Base-by-base conservation (phyloP, 129 eudicot species). In the Helianthus annuus region DNA sequence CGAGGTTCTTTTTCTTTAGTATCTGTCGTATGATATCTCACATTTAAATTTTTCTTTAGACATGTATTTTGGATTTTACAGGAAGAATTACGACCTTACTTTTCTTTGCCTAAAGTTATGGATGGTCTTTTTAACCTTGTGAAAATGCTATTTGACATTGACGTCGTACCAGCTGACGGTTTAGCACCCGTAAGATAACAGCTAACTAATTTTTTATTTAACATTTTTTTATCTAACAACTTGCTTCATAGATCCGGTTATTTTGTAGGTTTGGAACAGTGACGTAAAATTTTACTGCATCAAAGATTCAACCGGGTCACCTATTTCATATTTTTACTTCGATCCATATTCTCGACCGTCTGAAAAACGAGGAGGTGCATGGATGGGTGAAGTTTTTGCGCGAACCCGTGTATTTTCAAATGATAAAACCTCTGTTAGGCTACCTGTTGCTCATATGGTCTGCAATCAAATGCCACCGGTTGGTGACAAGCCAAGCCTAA, bases 391-490 rank as follows among this genome's bases (percentile, higher is more conserved):
- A 81, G 96, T 90, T 71, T 76, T 90, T 72, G 83, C 91, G 72
- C 88, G 99, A 57, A 94, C 96, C 59, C 94, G 91, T 66, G 83
- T 90, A 78, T 73, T 86, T 59, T 88, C 99, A 15, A 80, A 53
- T 40, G 97, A 88, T 60, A 94, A 88, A 72, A 70, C 76, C 80
- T 84, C 89, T 78, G 83, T 79, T 63, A 87, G 98, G 86, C 70
- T 93, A 82, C 98, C 98, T 59, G 85, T 90, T 83, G 98, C 98
- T 46, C 98, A 89, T 78, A 90, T 93, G 90, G 95, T 93, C 75
- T 93, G 97, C 85, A 93, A 93, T 78, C 97, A 93, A 82, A 90
- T 88, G 89, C 98, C 97, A 60, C 98, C 97, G 0, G 96, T 93
- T 4, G 98, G 98, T 27, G 85, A 84, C 71, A 93, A 93, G 72